phyloP scores from a whole-genome alignment of 257 asterid genomes.

The Salvia rosmarinus region DNA sequence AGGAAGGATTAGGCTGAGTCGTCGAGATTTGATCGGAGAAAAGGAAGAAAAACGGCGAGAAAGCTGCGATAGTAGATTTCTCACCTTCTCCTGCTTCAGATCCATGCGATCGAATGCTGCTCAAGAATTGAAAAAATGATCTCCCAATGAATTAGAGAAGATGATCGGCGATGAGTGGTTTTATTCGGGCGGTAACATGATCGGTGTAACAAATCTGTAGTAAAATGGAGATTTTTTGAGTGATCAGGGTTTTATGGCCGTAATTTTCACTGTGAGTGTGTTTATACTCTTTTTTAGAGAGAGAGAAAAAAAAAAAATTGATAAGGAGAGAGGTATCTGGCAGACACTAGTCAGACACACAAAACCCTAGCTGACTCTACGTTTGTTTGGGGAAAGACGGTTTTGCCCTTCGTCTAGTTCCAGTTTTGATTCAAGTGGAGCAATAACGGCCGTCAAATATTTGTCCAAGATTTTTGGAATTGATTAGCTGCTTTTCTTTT shows the following conservation, averaged over 20 bases:
- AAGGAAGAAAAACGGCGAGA: not conserved
- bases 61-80: conserved; percentile 14
- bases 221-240: conserved; percentile 6
- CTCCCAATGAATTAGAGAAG: not conserved
- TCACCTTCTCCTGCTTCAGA: conserved; percentile 60
- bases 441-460: not conserved
- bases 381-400: conserved; percentile 20
- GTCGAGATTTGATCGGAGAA: conserved; percentile 16
- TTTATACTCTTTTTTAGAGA: not conserved
- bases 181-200: conserved; percentile 10
- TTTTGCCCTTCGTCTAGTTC: conserved; percentile 38
- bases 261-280: not conserved
- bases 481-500: too few species aligned
- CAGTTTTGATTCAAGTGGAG: conserved; percentile 13
- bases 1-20: not conserved
- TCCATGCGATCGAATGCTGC: conserved; percentile 50
- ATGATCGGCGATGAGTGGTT: not conserved
- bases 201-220: not conserved
- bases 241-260: conserved; percentile 31
- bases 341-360: conserved; percentile 42
- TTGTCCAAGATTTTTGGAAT: too few species aligned
- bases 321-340: conserved; percentile 12
- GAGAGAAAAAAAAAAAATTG: not conserved
- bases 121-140: not conserved
- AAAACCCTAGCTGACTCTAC: conserved; percentile 56